Percentiles rank a stretch among this genome's conserved stretches.
Conservation (phyloP, 129 eudicot species). For the Flaveria bidentis region DNA sequence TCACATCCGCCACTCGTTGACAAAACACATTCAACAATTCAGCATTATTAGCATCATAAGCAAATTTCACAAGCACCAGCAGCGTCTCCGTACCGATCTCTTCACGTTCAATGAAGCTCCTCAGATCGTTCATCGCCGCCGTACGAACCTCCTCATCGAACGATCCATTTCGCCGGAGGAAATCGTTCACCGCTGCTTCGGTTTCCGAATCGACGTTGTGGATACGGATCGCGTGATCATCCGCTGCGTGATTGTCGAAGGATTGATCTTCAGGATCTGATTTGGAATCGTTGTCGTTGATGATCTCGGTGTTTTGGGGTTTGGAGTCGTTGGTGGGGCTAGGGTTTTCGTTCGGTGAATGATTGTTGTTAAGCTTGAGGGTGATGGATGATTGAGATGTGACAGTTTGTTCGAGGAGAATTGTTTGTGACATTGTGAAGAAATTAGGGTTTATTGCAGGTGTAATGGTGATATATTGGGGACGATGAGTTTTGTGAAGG, state of each 20-base stretch:
- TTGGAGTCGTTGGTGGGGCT: neutral
- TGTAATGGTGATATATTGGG: neutral
- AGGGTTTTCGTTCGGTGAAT: neutral
- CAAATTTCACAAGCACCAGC: neutral
- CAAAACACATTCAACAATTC: neutral
- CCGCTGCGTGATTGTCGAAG: neutral
- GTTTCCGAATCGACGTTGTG: conserved; percentile 1
- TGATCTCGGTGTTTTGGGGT: too few relatives aligned
- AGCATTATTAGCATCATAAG: neutral
- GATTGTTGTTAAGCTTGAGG: neutral
- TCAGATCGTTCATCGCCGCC: conserved; percentile 10
- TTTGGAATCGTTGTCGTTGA: neutral
- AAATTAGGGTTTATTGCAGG: neutral
- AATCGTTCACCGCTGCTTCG: conserved; percentile 16
- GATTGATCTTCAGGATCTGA: neutral
- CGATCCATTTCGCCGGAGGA: neutral
- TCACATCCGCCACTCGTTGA: conserved; percentile 9
- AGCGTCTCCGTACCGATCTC: neutral
- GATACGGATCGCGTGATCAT: neutral
- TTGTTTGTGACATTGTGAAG: conserved; percentile 14
- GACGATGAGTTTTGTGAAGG: neutral
- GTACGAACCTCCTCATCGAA: neutral
- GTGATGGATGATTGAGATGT: conserved; percentile 21
- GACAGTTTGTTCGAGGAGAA: neutral
- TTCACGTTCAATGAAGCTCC: neutral